Evolutionary conservation across 1,284 basidiomycete species (phyloP).

Genomic region (Leccinum subspadiceum): DNA sequence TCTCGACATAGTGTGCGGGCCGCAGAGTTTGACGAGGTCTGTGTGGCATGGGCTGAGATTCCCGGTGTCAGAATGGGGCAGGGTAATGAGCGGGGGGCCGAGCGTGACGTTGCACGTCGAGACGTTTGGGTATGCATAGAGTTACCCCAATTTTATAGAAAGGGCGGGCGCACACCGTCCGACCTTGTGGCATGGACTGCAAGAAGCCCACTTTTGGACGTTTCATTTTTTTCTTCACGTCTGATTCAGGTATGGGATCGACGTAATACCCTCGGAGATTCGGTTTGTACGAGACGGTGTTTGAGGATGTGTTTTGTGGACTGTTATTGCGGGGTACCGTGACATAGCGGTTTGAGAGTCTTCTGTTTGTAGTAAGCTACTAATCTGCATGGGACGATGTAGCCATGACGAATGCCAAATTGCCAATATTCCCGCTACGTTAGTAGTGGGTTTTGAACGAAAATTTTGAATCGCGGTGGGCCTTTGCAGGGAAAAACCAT

Average conservation of each 20-base stretch:
- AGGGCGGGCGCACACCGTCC: background rate
- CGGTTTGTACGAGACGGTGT: background rate
- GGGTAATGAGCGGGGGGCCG: conserved; percentile 42
- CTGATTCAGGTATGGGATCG: background rate
- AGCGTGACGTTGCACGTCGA: conserved; percentile 49
- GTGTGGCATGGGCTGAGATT: conserved; percentile 41
- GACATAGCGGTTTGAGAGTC: too few species aligned
- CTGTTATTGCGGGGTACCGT: background rate
- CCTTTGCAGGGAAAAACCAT: too few species aligned
- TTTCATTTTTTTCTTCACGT: background rate
- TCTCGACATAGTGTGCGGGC: conserved; percentile 44
- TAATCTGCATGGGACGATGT: background rate
- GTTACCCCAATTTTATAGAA: background rate
- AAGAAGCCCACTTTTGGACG: background rate
- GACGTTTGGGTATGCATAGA: conserved; percentile 42
- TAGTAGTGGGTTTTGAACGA: too few species aligned
- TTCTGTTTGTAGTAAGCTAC: too few species aligned
- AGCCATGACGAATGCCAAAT: background rate
- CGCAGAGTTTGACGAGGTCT: conserved; percentile 38
- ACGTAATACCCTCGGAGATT: background rate
- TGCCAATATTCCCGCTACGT: background rate
- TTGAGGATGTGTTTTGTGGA: background rate
- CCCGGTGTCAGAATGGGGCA: conserved; percentile 34
- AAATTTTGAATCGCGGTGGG: too few species aligned
- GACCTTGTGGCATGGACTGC: background rate